phyloP scores from a whole-genome alignment of 2,329 filamentous ascomycete species.

The Pleoardoris graminearum region DNA sequence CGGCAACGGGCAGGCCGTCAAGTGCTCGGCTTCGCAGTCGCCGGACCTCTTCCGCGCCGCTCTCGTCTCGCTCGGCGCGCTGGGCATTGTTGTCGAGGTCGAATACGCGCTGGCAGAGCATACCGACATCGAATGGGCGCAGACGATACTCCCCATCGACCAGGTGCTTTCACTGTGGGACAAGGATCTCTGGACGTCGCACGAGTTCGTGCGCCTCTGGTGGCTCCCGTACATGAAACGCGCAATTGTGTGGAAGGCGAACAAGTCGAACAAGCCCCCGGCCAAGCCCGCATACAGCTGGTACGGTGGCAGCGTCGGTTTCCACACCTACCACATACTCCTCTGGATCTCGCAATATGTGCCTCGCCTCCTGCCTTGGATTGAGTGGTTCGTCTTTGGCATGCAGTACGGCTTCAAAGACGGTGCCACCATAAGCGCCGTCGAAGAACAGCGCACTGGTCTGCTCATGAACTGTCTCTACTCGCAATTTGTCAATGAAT shows the following conservation, averaged over 20 bases:
- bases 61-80: conserved; percentile 80
- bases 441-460: conserved; percentile 78
- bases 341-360: conserved; percentile 78
- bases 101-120: conserved; percentile 79
- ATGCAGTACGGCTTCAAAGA: conserved; percentile 94
- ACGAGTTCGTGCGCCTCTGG: conserved; percentile 93
- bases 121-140: conserved; percentile 85
- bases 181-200: conserved; percentile 74
- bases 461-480: conserved; percentile 97
- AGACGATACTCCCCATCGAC: conserved; percentile 72
- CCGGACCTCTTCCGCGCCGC: conserved; percentile 84
- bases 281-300: conserved; percentile 67
- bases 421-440: conserved; percentile 68
- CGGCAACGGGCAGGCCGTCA: conserved; percentile 73
- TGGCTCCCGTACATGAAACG: conserved; percentile 93
- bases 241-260: conserved; percentile 87
- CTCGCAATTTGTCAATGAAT: conserved; percentile 98
- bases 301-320: conserved; percentile 81
- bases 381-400: conserved; percentile 96
- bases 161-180: conserved; percentile 74
- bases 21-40: conserved; percentile 69
- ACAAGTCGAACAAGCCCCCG: conserved; percentile 68
- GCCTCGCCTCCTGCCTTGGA: conserved; percentile 78
- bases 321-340: conserved; percentile 88
- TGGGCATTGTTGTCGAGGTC: conserved; percentile 89